A percentile compares a stretch with the other conserved stretches of the same genome.
Evolutionary conservation across 2,329 filamentous ascomycete species (phyloP).

Genomic region (Elsinoe perseae): DNA sequence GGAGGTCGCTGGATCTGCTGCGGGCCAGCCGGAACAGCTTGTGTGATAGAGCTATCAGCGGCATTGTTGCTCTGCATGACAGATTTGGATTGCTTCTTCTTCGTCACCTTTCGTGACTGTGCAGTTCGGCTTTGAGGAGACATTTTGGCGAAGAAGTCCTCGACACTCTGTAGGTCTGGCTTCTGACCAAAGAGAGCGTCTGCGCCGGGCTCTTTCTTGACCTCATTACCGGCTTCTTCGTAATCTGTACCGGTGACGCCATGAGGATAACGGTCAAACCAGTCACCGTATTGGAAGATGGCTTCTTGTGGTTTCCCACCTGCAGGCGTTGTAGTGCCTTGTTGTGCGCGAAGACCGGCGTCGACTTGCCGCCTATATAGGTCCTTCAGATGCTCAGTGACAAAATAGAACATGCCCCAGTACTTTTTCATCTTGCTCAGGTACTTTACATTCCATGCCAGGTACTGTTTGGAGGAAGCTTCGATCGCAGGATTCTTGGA

Average conservation of each 20-base stretch:
- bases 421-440: conserved; percentile 92
- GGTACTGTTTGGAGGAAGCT: conserved; percentile 69
- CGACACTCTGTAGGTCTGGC: conserved; percentile 82
- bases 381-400: conserved; percentile 85
- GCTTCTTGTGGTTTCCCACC: conserved; percentile 23
- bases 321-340: conserved; percentile 31
- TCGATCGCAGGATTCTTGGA: conserved; percentile 73
- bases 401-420: conserved; percentile 98
- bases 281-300: conserved; percentile 93
- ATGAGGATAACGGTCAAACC: conserved; percentile 92
- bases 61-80: conserved; percentile 20
- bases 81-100: conserved; percentile 28
- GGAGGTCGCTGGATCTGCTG: conserved; percentile 23
- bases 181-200: conserved; percentile 85
- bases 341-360: conserved; percentile 61
- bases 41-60: conserved; percentile 15
- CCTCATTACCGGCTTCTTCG: conserved; percentile 56
- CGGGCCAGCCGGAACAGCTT: not conserved
- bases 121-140: conserved; percentile 49
- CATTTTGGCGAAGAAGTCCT: conserved; percentile 83
- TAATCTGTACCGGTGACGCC: conserved; percentile 81
- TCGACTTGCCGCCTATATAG: conserved; percentile 81
- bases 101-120: conserved; percentile 32
- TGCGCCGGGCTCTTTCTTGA: conserved; percentile 69
- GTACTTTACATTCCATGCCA: conserved; percentile 82